Evolutionary conservation across 495 filamentous ascomycete species (phyloP), one percentile per base, ranked within the genome.

Genomic region (Arthonia radiata): DNA sequence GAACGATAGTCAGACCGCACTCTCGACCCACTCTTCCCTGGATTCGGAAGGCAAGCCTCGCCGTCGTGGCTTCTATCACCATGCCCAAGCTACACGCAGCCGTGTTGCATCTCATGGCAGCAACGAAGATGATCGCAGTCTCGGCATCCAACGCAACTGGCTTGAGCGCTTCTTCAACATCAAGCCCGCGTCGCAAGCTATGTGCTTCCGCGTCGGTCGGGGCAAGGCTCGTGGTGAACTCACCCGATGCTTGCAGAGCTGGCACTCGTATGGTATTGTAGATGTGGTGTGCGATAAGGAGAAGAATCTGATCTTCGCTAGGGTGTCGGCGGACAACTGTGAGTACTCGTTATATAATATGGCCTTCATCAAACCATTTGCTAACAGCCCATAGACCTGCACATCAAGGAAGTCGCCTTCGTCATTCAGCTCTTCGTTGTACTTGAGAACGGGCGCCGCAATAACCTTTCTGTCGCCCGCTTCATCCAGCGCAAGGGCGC

Each of bases 401-500:
- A 64, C 19, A 56, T 90, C 33, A 77, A 77, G 34, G 67, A 71
- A 15, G 74, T 89, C 5, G 57, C 67, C 11, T 76, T 94, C 40
- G 71, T 75, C 3, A 59, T 64, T 24, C 78, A 93, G 40, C 59
- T 94, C 37, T 82, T 77, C 48, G 75, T 67, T 6, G 65, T 89
- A 7, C 70, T 82, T 17, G 74, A 89, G 43, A 71, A 78, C 34
- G 74, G 76, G 15, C 49, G 50, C 18, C 57, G 64, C 28, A 63
- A 63, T 30, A 42, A 42, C 17, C 58, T 91, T 11, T 70, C 67
- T 44, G 61, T 92, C 23, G 76, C 71, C 14, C 67, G 75, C 10
- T 76, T 93, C 49, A 79, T 71, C 16, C 83, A 91, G 40, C 75
- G 82, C 39, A 64, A 67, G 24, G 86, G 86, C 11, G 79, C 82